These are phyloP conservation scores for Nidula microcarpa DNA, from an alignment of 768 basidiomycete species.

Conservation along the genomic window DNA sequence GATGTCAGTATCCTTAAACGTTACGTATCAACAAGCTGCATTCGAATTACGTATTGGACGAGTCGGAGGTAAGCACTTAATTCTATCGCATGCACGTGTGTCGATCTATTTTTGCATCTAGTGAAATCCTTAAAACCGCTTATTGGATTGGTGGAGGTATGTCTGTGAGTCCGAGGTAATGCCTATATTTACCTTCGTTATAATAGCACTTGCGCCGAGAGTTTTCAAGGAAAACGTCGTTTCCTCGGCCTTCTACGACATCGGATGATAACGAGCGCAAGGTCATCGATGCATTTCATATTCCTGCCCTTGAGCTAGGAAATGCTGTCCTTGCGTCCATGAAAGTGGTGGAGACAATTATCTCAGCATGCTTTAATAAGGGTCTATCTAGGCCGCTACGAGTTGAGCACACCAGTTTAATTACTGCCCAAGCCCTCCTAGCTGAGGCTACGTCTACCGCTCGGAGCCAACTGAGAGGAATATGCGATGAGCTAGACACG, in stretches of 20 bases:
- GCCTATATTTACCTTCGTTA: neutral
- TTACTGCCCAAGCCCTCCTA: constrained; percentile 15
- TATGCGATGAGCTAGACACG: constrained; percentile 25
- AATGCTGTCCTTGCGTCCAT: constrained; percentile 29
- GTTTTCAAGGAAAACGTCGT: constrained; percentile 36
- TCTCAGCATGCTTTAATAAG: constrained; percentile 20
- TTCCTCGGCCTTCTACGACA: constrained; percentile 8
- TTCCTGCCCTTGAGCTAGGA: constrained; percentile 27
- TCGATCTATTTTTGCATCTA: neutral
- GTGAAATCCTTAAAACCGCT: constrained; percentile 41
- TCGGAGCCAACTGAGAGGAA: constrained; percentile 23
- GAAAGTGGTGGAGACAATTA: constrained; percentile 24
- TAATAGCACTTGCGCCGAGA: constrained; percentile 36
- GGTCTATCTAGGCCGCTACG: constrained; percentile 3
- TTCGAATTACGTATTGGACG: constrained; percentile 44
- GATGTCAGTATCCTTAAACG: constrained; percentile 33
- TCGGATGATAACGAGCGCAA: constrained; percentile 4
- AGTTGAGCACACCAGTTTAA: constrained; percentile 10
- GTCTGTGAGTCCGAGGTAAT: neutral
- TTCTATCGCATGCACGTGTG: constrained; percentile 5
- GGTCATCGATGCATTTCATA: constrained; percentile 15
- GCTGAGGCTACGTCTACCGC: constrained; percentile 14
- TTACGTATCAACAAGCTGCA: constrained; percentile 38
- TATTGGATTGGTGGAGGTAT: constrained; percentile 34
- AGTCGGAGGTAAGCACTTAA: constrained; percentile 25